Percentiles rank a stretch among this genome's conserved stretches.
phyloP scores from a whole-genome alignment of 2,329 filamentous ascomycete species.

The Aureobasidium namibiae region DNA sequence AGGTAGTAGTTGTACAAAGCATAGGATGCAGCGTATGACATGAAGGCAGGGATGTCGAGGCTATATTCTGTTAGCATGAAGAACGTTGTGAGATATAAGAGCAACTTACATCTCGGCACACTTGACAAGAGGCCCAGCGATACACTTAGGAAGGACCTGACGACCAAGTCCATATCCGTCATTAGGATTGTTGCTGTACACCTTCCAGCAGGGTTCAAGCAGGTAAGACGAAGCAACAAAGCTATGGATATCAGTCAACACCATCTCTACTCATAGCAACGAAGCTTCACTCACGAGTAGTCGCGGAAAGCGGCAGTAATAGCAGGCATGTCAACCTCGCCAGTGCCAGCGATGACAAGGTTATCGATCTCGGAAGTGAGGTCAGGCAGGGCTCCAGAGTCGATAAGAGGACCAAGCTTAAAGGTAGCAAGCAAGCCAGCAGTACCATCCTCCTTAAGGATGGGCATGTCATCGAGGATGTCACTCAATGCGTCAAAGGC shows the following conservation, averaged over 20 bases:
- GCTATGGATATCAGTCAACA: background rate
- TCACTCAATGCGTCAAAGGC: slow-evolving; percentile 67
- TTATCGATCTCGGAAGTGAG: slow-evolving; percentile 56
- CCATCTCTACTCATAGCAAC: no score
- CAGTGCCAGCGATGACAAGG: slow-evolving; percentile 46
- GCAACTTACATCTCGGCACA: slow-evolving; percentile 73
- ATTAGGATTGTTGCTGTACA: slow-evolving; percentile 47
- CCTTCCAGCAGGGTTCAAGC: slow-evolving; percentile 82
- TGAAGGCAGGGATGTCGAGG: slow-evolving; percentile 60
- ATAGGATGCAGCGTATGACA: slow-evolving; percentile 68
- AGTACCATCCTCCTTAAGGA: slow-evolving; percentile 62
- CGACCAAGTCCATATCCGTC: slow-evolving; percentile 72
- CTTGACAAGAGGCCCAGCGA: slow-evolving; percentile 73
- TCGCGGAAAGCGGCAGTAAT: slow-evolving; percentile 86
- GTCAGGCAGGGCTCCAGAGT: slow-evolving; percentile 59
- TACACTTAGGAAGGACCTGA: slow-evolving; percentile 61
- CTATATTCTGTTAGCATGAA: slow-evolving; percentile 30
- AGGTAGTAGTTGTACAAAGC: slow-evolving; percentile 56
- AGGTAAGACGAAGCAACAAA: slow-evolving; percentile 86
- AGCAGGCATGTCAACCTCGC: slow-evolving; percentile 61
- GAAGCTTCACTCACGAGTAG: slow-evolving; percentile 48
- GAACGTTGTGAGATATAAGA: background rate
- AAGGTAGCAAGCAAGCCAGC: slow-evolving; percentile 70
- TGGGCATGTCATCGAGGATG: slow-evolving; percentile 68
- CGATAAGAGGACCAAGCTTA: slow-evolving; percentile 66